These are phyloP conservation scores for Eucalyptus leucophloia DNA, from an alignment of 345 rosid species.

Conservation along the genomic window DNA sequence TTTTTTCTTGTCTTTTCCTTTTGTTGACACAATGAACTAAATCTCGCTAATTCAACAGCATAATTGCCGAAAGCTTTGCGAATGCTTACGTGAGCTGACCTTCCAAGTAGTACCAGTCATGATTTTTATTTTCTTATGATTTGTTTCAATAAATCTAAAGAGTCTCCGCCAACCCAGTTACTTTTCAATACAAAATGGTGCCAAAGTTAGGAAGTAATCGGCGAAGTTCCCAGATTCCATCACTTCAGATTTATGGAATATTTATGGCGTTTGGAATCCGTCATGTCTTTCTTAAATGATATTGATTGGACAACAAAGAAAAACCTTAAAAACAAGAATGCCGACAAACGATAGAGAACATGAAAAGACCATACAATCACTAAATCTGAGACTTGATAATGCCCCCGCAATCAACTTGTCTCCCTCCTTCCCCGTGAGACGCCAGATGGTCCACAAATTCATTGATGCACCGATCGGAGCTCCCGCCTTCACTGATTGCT, in stretches of 20 bases:
- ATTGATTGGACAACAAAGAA: background rate
- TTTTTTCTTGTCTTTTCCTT: background rate
- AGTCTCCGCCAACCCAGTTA: background rate
- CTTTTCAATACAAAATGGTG: background rate
- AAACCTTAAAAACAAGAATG: background rate
- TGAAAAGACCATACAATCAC: background rate
- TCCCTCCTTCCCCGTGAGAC: background rate
- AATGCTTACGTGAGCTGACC: background rate
- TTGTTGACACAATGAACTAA: background rate
- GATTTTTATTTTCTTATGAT: background rate
- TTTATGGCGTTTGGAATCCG: background rate
- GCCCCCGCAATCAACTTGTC: background rate
- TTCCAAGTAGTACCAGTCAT: background rate
- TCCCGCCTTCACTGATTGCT: conserved; percentile 52
- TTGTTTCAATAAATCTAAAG: background rate
- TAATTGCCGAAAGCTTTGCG: background rate
- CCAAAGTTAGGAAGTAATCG: background rate
- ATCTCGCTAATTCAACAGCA: background rate
- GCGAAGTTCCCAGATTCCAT: background rate
- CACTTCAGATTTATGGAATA: no score
- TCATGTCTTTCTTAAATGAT: background rate
- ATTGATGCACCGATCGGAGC: conserved; percentile 28
- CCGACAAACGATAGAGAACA: background rate
- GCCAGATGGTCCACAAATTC: conserved; percentile 29
- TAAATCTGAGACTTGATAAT: background rate